phyloP scores from a whole-genome alignment of 2,329 filamentous ascomycete genomes.

The Thermoascus crustaceus region DNA sequence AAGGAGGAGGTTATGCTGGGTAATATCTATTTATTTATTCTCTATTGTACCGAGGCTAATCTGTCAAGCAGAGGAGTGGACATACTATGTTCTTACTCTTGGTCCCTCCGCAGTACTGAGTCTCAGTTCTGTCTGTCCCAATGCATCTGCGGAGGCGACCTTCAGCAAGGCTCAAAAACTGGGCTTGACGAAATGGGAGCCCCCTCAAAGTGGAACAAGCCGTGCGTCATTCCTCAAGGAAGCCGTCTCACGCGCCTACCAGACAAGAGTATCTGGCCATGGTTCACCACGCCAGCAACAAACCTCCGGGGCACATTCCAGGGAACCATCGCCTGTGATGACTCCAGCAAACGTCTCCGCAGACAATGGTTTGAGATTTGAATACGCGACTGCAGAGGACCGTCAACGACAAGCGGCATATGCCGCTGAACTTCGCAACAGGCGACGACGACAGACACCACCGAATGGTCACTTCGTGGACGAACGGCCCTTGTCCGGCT shows the following conservation, averaged over 20 bases:
- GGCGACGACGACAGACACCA: too few relatives aligned
- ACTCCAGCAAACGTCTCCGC: too few relatives aligned
- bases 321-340: background rate
- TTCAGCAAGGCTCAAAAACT: conserved; percentile 47
- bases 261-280: conserved; percentile 28
- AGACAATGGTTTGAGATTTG: too few relatives aligned
- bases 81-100: conserved; percentile 50
- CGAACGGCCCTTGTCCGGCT: conserved; percentile 28
- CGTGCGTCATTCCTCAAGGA: conserved; percentile 53
- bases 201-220: conserved; percentile 38
- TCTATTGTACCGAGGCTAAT: conserved; percentile 11
- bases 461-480: too few relatives aligned
- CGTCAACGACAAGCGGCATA: too few relatives aligned
- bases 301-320: conserved; percentile 11
- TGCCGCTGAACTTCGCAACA: too few relatives aligned
- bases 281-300: conserved; percentile 2
- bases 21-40: conserved; percentile 20
- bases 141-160: conserved; percentile 32
- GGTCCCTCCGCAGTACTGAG: conserved; percentile 50
- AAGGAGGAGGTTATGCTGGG: conserved; percentile 47
- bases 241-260: conserved; percentile 52
- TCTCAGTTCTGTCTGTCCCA: conserved; percentile 37
- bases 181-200: conserved; percentile 51
- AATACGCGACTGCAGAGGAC: too few relatives aligned
- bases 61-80: conserved; percentile 49